phyloP scores from a whole-genome alignment of 768 basidiomycete genomes.

The Inosperma sp. region DNA sequence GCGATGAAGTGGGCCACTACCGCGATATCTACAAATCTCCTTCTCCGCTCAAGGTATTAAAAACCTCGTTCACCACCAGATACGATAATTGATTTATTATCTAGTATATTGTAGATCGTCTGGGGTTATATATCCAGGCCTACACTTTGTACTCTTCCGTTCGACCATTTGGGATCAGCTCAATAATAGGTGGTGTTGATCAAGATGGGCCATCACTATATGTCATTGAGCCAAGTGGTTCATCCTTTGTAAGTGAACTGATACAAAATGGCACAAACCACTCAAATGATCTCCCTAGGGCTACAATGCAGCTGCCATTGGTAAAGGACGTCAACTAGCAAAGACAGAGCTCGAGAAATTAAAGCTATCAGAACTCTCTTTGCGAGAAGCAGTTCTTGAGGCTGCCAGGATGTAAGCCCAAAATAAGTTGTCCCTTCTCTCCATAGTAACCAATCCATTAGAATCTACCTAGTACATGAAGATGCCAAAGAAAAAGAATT shows the following conservation, averaged over 20 bases:
- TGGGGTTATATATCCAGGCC: constrained; percentile 87
- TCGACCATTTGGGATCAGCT: constrained; percentile 93
- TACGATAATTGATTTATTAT: not conserved
- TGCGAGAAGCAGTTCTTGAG: constrained; percentile 83
- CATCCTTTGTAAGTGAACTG: constrained; percentile 64
- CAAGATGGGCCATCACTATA: constrained; percentile 81
- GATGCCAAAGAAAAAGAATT: constrained; percentile 98
- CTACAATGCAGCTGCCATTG: constrained; percentile 93
- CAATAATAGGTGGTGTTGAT: constrained; percentile 87
- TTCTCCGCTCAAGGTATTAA: constrained; percentile 70
- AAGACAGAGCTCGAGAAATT: constrained; percentile 99
- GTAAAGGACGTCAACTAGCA: constrained; percentile 95
- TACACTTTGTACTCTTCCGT: constrained; percentile 99
- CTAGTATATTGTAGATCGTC: constrained; percentile 56
- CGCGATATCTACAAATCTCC: constrained; percentile 70
- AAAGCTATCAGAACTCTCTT: constrained; percentile 73
- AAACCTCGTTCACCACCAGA: not conserved
- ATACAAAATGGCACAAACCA: not conserved
- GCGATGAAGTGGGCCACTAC: constrained; percentile 75
- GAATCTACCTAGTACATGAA: constrained; percentile 96
- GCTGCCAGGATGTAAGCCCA: constrained; percentile 87
- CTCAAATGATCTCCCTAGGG: constrained; percentile 48
- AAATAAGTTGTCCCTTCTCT: not conserved
- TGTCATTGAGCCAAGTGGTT: constrained; percentile 92
- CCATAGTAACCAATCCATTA: too few relatives aligned